Percentiles rank a stretch among this genome's conserved stretches.
phyloP scores from a whole-genome alignment of 306 rosid genomes.

The Carpinus fangiana region DNA sequence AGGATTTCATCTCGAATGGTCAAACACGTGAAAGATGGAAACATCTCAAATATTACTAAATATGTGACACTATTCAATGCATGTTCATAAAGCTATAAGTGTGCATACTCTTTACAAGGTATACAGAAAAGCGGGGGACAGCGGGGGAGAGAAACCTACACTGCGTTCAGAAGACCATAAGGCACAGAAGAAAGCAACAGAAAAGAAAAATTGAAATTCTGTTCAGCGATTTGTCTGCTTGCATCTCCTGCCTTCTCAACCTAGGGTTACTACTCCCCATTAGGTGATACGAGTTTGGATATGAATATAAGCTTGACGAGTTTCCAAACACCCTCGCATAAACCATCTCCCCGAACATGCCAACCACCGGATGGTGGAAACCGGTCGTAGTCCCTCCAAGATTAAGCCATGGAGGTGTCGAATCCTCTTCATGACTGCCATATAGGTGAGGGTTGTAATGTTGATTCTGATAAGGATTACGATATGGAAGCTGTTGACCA shows the following conservation, averaged over 20 bases:
- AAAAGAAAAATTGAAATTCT: conserved; percentile 82
- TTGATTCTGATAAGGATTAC: conserved; percentile 69
- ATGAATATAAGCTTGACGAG: conserved; percentile 44
- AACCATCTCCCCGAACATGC: conserved; percentile 81
- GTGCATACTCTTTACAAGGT: conserved; percentile 33
- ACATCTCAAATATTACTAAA: conserved; percentile 8
- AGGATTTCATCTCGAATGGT: too few species aligned
- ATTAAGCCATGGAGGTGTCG: conserved; percentile 47
- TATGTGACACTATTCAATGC: conserved; percentile 12
- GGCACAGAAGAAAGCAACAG: conserved; percentile 81
- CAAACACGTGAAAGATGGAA: background rate
- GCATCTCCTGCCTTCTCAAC: conserved; percentile 82
- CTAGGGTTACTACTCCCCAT: conserved; percentile 52
- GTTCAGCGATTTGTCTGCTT: conserved; percentile 73
- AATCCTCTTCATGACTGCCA: conserved; percentile 42
- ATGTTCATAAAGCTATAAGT: background rate
- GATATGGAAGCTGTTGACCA: conserved; percentile 67
- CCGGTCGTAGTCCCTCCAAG: conserved; percentile 43
- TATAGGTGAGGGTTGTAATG: conserved; percentile 37
- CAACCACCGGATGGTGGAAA: conserved; percentile 50
- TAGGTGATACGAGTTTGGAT: conserved; percentile 57
- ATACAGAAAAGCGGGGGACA: conserved; percentile 26
- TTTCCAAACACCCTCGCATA: conserved; percentile 70
- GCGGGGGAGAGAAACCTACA: conserved; percentile 25
- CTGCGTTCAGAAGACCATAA: conserved; percentile 59